Conservation (phyloP, 2,329 filamentous ascomycete species). For the Delphinella strobiligena region DNA sequence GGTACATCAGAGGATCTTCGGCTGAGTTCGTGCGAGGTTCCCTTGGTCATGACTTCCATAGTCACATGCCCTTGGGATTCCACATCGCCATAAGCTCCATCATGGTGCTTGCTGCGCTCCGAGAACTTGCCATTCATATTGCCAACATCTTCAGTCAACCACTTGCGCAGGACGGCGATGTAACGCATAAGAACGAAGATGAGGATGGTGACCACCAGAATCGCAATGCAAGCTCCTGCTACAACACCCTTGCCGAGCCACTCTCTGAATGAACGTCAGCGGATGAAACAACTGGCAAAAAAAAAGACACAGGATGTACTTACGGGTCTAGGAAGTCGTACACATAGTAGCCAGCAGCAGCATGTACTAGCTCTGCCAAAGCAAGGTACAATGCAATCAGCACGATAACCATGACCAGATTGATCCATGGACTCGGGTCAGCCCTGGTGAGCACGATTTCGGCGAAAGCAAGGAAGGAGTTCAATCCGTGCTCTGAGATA, state of each 20-base stretch:
- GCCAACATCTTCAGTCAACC: conserved; percentile 33
- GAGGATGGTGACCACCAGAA: conserved; percentile 26
- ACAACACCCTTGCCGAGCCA: conserved; percentile 37
- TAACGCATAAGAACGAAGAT: conserved; percentile 31
- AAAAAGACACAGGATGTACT: conserved; percentile 1
- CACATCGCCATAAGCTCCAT: neutral
- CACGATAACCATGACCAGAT: conserved; percentile 56
- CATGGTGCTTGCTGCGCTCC: conserved; percentile 9
- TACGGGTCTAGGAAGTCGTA: conserved; percentile 65
- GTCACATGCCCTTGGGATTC: too few species aligned
- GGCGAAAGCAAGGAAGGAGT: conserved; percentile 60
- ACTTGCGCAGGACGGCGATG: conserved; percentile 25
- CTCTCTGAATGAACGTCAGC: conserved; percentile 15
- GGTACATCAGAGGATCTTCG: too few species aligned
- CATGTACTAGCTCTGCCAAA: conserved; percentile 61
- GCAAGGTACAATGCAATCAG: conserved; percentile 60
- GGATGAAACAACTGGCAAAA: neutral
- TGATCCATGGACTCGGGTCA: conserved; percentile 48
- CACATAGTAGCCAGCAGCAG: conserved; percentile 60
- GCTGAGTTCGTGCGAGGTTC: too few species aligned
- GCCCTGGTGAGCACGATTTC: conserved; percentile 62
- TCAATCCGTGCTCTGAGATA: conserved; percentile 63
- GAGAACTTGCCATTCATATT: conserved; percentile 28
- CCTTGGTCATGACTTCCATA: too few species aligned
- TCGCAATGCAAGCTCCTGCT: conserved; percentile 49